phyloP scores from a whole-genome alignment of 129 eudicot genomes.

The Daucus carota region DH1_v3.0 NC_030384.2:39632001-39632500 shows the following conservation, averaged over 20 bases:
- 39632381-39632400: background rate
- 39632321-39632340: background rate
- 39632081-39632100: background rate
- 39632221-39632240: background rate
- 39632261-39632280: background rate
- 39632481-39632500: background rate
- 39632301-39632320: background rate
- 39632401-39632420: background rate
- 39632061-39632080: background rate
- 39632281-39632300: background rate
- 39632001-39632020: conserved; percentile 26
- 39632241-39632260: background rate
- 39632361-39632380: background rate
- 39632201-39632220: background rate
- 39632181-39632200: background rate
- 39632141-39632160: background rate
- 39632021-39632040: conserved; percentile 29
- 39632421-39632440: background rate
- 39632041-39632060: background rate
- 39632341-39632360: background rate
- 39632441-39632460: background rate
- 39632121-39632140: background rate
- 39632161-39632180: background rate
- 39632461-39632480: background rate
- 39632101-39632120: background rate